Conservation (phyloP, 306 rosid genomes). For the Sesbania bispinosa region DNA sequence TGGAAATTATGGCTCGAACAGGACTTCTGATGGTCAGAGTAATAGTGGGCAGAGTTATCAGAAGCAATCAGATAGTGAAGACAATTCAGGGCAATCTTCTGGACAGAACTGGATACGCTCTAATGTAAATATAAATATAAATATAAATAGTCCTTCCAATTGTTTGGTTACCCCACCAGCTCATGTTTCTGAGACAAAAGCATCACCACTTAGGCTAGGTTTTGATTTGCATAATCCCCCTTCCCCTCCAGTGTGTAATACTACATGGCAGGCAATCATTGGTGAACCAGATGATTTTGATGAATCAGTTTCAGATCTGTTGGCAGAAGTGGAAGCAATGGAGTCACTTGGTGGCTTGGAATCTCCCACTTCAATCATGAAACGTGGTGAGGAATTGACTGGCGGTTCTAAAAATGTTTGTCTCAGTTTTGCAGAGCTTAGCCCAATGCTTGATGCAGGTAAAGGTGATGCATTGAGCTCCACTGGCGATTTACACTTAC, state of each 20-base stretch:
- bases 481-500: constrained; percentile 56
- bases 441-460: constrained; percentile 73
- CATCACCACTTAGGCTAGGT: constrained; percentile 31
- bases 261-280: constrained; percentile 70
- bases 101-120: constrained; percentile 62
- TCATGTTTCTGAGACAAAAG: constrained; percentile 38
- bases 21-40: constrained; percentile 45
- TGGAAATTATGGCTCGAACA: constrained; percentile 45
- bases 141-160: constrained; percentile 42
- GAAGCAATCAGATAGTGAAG: constrained; percentile 68
- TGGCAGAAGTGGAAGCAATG: constrained; percentile 99
- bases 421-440: constrained; percentile 60
- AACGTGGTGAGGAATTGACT: constrained; percentile 56
- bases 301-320: constrained; percentile 90
- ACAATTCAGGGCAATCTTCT: constrained; percentile 67
- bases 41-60: constrained; percentile 42
- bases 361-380: constrained; percentile 66
- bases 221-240: constrained; percentile 47
- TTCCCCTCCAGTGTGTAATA: constrained; percentile 50
- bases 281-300: constrained; percentile 73
- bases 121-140: no score
- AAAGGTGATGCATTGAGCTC: constrained; percentile 86
- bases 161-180: constrained; percentile 42
- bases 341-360: constrained; percentile 81
- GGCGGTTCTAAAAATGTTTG: constrained; percentile 71